Conservation (phyloP, 306 rosid genomes). For the Spatholobus suberectus region DNA sequence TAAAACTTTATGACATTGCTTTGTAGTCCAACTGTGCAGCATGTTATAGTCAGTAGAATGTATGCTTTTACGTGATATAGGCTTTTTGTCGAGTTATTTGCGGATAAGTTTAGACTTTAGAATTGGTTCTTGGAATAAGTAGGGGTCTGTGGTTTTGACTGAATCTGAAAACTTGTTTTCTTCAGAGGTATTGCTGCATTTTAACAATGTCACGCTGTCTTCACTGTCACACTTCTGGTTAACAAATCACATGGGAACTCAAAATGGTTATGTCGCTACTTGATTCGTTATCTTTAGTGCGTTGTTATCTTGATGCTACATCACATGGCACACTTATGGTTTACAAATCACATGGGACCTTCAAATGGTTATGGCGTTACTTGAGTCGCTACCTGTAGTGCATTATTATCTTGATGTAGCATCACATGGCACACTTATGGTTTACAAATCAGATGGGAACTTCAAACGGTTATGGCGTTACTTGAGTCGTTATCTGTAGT, state of each 20-base stretch:
- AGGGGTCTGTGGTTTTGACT: background rate
- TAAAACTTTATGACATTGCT: background rate
- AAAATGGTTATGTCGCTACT: background rate
- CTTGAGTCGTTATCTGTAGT: background rate
- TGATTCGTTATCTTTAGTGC: background rate
- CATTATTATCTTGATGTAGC: background rate
- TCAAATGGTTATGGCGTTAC: background rate
- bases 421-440: background rate
- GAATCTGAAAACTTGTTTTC: slow-evolving; percentile 3
- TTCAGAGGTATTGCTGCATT: background rate
- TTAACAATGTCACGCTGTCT: background rate
- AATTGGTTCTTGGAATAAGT: slow-evolving; percentile 1
- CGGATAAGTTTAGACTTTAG: background rate
- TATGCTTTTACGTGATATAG: background rate
- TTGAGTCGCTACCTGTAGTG: background rate
- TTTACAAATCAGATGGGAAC: background rate
- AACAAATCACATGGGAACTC: background rate
- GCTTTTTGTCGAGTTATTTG: background rate
- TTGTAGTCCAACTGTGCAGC: background rate
- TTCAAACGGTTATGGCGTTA: background rate
- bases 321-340: background rate
- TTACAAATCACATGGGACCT: background rate
- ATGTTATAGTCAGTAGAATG: background rate
- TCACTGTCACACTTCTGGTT: background rate
- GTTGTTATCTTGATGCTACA: background rate